phyloP scores from a whole-genome alignment of 1,139 yeast species.

The Saccharomycopsis phalli region DNA sequence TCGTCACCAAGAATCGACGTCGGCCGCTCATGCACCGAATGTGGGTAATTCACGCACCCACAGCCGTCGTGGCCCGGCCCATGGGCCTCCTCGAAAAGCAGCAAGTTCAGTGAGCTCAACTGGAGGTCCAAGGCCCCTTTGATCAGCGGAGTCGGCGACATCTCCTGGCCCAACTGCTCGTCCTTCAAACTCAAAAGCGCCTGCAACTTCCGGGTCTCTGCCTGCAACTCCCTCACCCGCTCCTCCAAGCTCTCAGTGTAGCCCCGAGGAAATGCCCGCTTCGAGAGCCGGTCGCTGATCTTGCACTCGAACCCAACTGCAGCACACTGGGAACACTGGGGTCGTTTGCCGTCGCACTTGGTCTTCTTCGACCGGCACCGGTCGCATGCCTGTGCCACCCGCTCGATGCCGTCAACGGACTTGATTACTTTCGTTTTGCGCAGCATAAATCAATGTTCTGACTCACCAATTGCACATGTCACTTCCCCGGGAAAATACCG shows the following conservation, averaged over 20 bases:
- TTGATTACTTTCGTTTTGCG: slow-evolving; percentile 24
- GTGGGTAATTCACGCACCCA: slow-evolving; percentile 41
- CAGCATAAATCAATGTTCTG: too few species aligned
- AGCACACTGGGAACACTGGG: slow-evolving; percentile 54
- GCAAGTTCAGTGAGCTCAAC: slow-evolving; percentile 13
- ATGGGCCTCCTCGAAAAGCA: slow-evolving; percentile 27
- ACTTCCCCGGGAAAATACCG: neutral
- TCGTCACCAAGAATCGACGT: slow-evolving; percentile 57
- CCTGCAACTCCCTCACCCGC: slow-evolving; percentile 19
- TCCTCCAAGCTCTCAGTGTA: slow-evolving; percentile 59
- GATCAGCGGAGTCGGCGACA: neutral
- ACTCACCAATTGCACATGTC: slow-evolving; percentile 4
- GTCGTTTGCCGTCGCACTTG: slow-evolving; percentile 30
- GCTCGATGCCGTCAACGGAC: slow-evolving; percentile 26
- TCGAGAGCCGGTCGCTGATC: slow-evolving; percentile 59
- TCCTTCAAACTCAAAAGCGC: slow-evolving; percentile 26
- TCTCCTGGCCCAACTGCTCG: slow-evolving; percentile 24
- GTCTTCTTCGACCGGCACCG: slow-evolving; percentile 72
- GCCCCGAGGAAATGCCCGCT: slow-evolving; percentile 67
- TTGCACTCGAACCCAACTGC: slow-evolving; percentile 66
- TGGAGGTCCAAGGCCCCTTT: neutral
- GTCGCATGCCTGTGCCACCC: slow-evolving; percentile 73
- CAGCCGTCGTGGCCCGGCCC: slow-evolving; percentile 51
- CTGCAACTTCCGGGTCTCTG: slow-evolving; percentile 18
- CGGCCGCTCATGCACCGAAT: slow-evolving; percentile 51